Evolutionary conservation across 345 rosid genomes (phyloP).

Genomic region (Ailanthus altissimus): DNA sequence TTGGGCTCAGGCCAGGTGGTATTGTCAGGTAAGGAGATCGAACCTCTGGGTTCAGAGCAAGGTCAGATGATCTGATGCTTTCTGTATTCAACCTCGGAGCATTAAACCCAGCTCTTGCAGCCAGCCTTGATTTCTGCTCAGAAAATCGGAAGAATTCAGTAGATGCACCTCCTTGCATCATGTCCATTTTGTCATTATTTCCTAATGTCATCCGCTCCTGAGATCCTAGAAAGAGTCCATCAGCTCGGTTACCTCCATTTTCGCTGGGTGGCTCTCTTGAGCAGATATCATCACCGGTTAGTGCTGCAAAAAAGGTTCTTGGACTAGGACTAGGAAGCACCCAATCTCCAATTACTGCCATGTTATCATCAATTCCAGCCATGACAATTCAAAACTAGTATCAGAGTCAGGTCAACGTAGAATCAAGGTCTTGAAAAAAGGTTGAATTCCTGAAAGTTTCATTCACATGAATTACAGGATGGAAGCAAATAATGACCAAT

Average conservation of each 20-base stretch:
- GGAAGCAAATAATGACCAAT: constrained; percentile 17
- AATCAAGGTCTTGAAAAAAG: constrained; percentile 20
- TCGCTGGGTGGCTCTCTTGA: constrained; percentile 44
- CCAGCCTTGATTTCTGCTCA: constrained; percentile 63
- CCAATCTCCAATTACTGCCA: constrained; percentile 84
- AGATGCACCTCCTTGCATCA: constrained; percentile 26
- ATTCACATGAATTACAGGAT: constrained; percentile 14
- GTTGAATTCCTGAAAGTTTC: constrained; percentile 38
- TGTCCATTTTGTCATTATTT: constrained; percentile 37
- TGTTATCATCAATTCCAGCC: constrained; percentile 72
- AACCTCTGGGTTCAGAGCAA: constrained; percentile 43
- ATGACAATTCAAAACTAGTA: constrained; percentile 35
- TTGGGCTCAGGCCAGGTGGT: constrained; percentile 89
- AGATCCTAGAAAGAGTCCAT: constrained; percentile 38
- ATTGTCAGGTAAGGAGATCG: constrained; percentile 74
- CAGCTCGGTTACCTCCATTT: constrained; percentile 33
- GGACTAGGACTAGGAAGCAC: constrained; percentile 72
- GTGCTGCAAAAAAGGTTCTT: constrained; percentile 51
- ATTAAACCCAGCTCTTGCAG: constrained; percentile 84
- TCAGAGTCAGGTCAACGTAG: constrained; percentile 16
- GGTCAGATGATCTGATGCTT: constrained; percentile 60
- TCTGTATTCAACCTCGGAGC: constrained; percentile 77
- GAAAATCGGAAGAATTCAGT: constrained; percentile 32
- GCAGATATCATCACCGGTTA: constrained; percentile 49
- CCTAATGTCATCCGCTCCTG: constrained; percentile 31